phyloP scores from a whole-genome alignment of 2,329 filamentous ascomycete genomes.

The Dactylella cylindrospora region DNA sequence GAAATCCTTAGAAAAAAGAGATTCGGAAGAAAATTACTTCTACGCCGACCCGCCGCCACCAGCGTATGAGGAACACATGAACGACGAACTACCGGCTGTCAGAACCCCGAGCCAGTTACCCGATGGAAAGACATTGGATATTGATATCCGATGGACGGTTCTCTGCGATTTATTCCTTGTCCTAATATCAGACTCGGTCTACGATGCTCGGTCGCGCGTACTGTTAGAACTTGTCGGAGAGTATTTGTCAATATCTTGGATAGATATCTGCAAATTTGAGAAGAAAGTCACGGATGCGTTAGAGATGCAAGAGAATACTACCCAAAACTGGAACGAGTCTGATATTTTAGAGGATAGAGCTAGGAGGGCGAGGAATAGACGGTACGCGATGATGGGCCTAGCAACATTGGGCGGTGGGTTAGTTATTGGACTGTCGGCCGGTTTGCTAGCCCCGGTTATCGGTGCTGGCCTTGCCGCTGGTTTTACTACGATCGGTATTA shows the following conservation, averaged over 20 bases:
- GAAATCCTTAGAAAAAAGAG: conserved; percentile 40
- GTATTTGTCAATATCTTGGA: conserved; percentile 78
- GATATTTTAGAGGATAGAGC: conserved; percentile 85
- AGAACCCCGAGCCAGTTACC: conserved; percentile 81
- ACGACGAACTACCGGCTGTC: conserved; percentile 71
- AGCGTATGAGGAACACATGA: conserved; percentile 54
- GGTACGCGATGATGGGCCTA: conserved; percentile 85
- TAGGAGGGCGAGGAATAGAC: conserved; percentile 76
- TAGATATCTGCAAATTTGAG: conserved; percentile 94
- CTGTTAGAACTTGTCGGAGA: conserved; percentile 80
- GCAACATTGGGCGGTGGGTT: conserved; percentile 85
- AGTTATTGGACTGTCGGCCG: conserved; percentile 76
- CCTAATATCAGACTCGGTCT: conserved; percentile 91
- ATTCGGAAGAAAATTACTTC: conserved; percentile 34
- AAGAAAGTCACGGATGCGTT: conserved; percentile 94
- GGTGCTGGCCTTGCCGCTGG: conserved; percentile 87
- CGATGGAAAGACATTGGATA: conserved; percentile 80
- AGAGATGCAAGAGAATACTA: conserved; percentile 92
- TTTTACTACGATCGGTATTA: conserved; percentile 90
- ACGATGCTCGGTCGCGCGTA: conserved; percentile 82
- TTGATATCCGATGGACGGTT: conserved; percentile 95
- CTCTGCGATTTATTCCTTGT: conserved; percentile 93
- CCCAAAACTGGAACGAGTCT: conserved; percentile 97
- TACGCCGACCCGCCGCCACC: conserved; percentile 54
- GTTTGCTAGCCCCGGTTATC: conserved; percentile 74